Evolutionary conservation across 768 basidiomycete species (phyloP), one percentile per base, ranked within the genome.

Genomic region (Psilocybe cyanescens): DNA sequence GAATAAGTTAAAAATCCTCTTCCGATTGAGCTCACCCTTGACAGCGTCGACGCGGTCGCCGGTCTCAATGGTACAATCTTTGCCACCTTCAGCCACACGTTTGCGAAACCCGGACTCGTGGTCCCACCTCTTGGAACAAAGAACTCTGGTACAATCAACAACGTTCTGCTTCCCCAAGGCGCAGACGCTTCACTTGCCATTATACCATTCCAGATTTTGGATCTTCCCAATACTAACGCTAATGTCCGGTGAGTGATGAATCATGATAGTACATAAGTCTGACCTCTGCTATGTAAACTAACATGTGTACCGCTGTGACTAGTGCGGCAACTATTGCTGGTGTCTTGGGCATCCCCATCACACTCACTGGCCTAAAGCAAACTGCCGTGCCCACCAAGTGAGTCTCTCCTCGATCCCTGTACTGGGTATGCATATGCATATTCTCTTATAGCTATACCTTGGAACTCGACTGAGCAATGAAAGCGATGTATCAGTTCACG

Each of bases 31-130:
- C 74, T 84, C 47, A 80, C 78, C 30, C 74, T 85, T 63, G 77
- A 81, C 63, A 69, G 72, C 56, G 74, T 83, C 19, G 71, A 70
- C 55, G 73, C 76, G 58, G 69, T 80, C 53, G 81, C 81, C 3
- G 81, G 82, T 0, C 71, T 90, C 52, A 79, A 86, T 58, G 82
- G 80, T 12, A 80, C 81, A 39, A 78, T 75, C 35, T 89, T 79
- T 65, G 87, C 88, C 17, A 77, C 78, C 47, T 89, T 90, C 70
- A 78, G 81, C 63, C 83, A 87, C 62, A 75, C 78, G 3, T 90
- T 89, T 76, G 67, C 78, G 53, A 73, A 66, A 37, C 84, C 85
- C 48, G 75, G 86, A 46, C 74, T 86, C 19, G 81, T 87, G 8
- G 81, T 87, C 1, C 78, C 82, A 6, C 76, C 81, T 48, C 70